Evolutionary conservation across 345 rosid species (phyloP), one percentile per base, ranked within the genome.

Genomic region (rapeseed (Brassica napus)): DNA sequence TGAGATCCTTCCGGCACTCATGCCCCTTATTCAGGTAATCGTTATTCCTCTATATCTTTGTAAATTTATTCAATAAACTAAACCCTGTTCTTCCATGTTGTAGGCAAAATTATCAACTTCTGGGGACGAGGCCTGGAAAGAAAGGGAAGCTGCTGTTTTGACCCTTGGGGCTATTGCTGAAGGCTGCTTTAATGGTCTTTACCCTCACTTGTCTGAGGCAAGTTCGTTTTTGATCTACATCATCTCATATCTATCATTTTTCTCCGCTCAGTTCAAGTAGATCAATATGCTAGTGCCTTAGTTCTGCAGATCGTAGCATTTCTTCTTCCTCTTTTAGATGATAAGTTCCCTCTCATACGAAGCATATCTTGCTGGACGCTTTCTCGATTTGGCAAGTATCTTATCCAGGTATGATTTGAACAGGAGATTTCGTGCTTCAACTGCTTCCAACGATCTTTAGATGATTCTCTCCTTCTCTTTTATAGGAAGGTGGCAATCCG

Each of bases 331-430:
- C 89, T 96, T 68, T 85, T 96, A 81, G 92, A 93, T 82, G 98
- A 96, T 73, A 93, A 93, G 74, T 93, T 89, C 82, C 94, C 97
- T 64, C 92, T 96, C 68, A 93, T 93, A 59, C 86, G 97, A 81
- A 96, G 97, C 83, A 93, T 92, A 79, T 88, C 97, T 69, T 96
- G 99, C 75, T 96, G 99, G 99, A 96, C 99, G 5, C 85, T 96
- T 81, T 96, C 98, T 77, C 89, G 97, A 76, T 96, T 93, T 87
- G 93, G 99, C 86, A 96, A 96, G 87, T 91, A 87, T 81, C 87
- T 96, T 83, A 86, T 93, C 83, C 94, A 96, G 99, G 98, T 96
- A 85, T 73, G 71, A 71, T 61, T 23, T 61, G 49, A 65, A 71
- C 65, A 42, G 24, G 32, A 59, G 34, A 76, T 32, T 9, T 66